Evolutionary conservation across 2,329 filamentous ascomycete species (phyloP).

Genomic region (Monosporascus cannonballus): DNA sequence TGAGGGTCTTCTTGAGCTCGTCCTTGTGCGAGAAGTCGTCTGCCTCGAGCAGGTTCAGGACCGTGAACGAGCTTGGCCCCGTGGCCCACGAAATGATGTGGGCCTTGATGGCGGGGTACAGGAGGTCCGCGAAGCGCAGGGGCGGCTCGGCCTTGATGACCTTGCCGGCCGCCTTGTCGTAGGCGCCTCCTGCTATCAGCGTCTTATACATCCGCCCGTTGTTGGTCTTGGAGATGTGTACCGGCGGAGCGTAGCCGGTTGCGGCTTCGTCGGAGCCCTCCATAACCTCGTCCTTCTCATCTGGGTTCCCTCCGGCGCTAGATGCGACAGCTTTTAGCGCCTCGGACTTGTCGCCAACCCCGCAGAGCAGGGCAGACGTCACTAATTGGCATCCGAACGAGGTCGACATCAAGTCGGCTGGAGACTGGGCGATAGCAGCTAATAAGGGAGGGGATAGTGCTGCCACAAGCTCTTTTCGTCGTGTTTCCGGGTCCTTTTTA

Average conservation of each 20-base stretch:
- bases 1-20: conserved; percentile 63
- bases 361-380: conserved; percentile 71
- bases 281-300: conserved; percentile 30
- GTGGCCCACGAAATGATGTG: conserved; percentile 78
- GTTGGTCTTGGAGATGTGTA: conserved; percentile 55
- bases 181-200: conserved; percentile 82
- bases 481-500: conserved; percentile 79
- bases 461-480: conserved; percentile 70
- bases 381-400: conserved; percentile 86
- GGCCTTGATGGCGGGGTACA: conserved; percentile 77
- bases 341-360: conserved; percentile 66
- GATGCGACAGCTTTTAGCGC: conserved; percentile 67
- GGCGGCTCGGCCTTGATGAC: conserved; percentile 68
- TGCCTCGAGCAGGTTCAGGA: conserved; percentile 75
- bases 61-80: conserved; percentile 77
- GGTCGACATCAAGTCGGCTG: conserved; percentile 63
- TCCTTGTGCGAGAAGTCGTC: conserved; percentile 60
- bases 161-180: conserved; percentile 66
- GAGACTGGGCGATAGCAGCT: conserved; percentile 62
- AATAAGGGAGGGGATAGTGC: conserved; percentile 71
- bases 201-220: conserved; percentile 85
- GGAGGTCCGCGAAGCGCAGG: conserved; percentile 69
- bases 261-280: conserved; percentile 30
- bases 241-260: conserved; percentile 18
- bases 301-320: conserved; percentile 52